Conservation (phyloP, 371 early-diverging fungal genomes). For the Zancudomyces culisetae region DNA sequence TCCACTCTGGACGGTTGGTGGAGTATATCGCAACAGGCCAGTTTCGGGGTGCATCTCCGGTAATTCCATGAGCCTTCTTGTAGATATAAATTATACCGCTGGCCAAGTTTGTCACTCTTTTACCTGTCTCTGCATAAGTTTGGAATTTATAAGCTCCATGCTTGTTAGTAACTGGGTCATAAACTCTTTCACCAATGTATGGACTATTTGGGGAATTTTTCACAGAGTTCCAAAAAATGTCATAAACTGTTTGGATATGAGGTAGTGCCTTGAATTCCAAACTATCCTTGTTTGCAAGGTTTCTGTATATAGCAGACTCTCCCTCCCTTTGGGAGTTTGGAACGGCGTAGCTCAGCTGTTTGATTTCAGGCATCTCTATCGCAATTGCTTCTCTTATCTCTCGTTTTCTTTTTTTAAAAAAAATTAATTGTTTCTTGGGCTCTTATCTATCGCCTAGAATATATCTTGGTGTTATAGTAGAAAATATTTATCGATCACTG, state of each 20-base stretch:
- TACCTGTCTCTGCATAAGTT: constrained; percentile 27
- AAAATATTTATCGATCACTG: too few relatives aligned
- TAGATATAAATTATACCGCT: constrained; percentile 26
- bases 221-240: neutral
- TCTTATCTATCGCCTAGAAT: too few relatives aligned
- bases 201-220: constrained; percentile 11
- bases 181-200: constrained; percentile 34
- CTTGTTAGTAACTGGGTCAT: constrained; percentile 22
- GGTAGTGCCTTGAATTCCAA: neutral
- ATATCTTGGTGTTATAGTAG: too few relatives aligned
- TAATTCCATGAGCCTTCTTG: neutral
- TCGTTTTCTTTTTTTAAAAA: too few relatives aligned
- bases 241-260: neutral
- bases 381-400: too few relatives aligned
- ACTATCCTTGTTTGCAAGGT: neutral
- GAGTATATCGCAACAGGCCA: constrained; percentile 52
- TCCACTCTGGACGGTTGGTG: constrained; percentile 82
- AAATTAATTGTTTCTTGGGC: too few relatives aligned
- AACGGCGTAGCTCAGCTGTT: neutral
- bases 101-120: constrained; percentile 37
- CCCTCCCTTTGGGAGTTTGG: neutral
- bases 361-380: too few relatives aligned
- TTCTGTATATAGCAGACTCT: neutral
- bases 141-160: constrained; percentile 46
- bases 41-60: neutral